A percentile compares a stretch with the other conserved stretches of the same genome.
These are phyloP conservation scores for Coemansia reversa DNA, from an alignment of 192 early-diverging fungal genomes.

Conservation along the genomic window DNA sequence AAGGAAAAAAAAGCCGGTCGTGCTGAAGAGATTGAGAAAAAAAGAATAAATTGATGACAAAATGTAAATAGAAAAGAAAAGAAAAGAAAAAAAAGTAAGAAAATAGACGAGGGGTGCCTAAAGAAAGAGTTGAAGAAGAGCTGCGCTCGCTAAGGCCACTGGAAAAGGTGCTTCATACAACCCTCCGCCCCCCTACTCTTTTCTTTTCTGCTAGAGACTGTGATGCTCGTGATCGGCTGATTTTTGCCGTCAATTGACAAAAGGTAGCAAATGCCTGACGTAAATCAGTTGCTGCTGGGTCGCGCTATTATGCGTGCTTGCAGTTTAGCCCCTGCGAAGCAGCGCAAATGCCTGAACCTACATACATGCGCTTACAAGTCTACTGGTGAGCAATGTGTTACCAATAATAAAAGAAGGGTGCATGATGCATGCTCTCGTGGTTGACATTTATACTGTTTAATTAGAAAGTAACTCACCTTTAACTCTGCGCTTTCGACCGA, in stretches of 20 bases:
- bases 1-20: slow-evolving; percentile 5
- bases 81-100: slow-evolving; percentile 10
- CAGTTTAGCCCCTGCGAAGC: slow-evolving; percentile 12
- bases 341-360: slow-evolving; percentile 50
- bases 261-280: no score
- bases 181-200: neutral
- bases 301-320: neutral
- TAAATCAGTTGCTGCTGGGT: neutral
- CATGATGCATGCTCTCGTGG: no score
- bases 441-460: no score
- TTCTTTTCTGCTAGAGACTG: neutral
- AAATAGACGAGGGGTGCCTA: neutral
- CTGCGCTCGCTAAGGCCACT: neutral
- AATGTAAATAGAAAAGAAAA: slow-evolving; percentile 16
- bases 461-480: slow-evolving; percentile 11
- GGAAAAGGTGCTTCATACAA: neutral
- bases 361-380: slow-evolving; percentile 13
- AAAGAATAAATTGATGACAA: slow-evolving; percentile 17
- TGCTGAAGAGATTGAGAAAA: slow-evolving; percentile 14
- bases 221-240: neutral
- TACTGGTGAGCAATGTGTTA: no score
- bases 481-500: slow-evolving; percentile 28
- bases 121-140: slow-evolving; percentile 5
- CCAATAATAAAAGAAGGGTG: no score
- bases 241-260: neutral